Conservation (phyloP, 2,329 filamentous ascomycete genomes). For the Ophiocordyceps polyrhachis-furcata region DNA sequence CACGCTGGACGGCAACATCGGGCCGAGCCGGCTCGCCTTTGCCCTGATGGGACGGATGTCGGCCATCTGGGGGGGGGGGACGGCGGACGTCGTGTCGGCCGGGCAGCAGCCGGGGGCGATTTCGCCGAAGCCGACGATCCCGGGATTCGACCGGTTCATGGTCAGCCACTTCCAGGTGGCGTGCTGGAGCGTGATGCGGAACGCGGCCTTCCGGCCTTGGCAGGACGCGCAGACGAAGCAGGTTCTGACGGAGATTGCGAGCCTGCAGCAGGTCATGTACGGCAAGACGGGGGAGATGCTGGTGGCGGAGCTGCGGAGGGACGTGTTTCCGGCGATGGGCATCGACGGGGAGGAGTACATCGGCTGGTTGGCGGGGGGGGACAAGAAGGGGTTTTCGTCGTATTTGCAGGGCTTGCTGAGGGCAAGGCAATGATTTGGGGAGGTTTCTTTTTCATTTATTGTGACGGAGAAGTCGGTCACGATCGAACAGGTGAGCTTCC, state of each 20-base stretch:
- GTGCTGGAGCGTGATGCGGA: conserved; percentile 74
- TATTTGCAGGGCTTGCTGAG: conserved; percentile 44
- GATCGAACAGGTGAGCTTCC: too few relatives aligned
- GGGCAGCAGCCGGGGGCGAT: conserved; percentile 21
- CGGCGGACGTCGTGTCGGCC: conserved; percentile 52
- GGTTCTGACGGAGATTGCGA: conserved; percentile 74
- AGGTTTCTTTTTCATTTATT: background rate
- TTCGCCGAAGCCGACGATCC: conserved; percentile 42
- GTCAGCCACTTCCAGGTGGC: conserved; percentile 75
- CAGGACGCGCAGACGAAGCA: conserved; percentile 73
- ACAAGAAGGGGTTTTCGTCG: conserved; percentile 41
- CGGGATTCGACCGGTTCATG: conserved; percentile 84
- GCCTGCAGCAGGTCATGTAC: conserved; percentile 76
- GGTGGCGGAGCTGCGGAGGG: conserved; percentile 44
- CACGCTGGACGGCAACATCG: conserved; percentile 47
- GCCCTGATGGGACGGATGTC: conserved; percentile 70
- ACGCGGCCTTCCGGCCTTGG: conserved; percentile 60
- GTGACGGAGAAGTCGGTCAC: too few relatives aligned
- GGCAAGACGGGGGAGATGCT: conserved; percentile 75
- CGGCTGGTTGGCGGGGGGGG: conserved; percentile 35
- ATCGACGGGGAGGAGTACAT: conserved; percentile 43
- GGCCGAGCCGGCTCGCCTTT: conserved; percentile 54
- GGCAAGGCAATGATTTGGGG: conserved; percentile 16
- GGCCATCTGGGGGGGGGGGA: conserved; percentile 79
- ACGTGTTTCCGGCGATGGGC: conserved; percentile 46